phyloP scores from a whole-genome alignment of 208 protist species.

The Naegleria lovaniensis region DNA sequence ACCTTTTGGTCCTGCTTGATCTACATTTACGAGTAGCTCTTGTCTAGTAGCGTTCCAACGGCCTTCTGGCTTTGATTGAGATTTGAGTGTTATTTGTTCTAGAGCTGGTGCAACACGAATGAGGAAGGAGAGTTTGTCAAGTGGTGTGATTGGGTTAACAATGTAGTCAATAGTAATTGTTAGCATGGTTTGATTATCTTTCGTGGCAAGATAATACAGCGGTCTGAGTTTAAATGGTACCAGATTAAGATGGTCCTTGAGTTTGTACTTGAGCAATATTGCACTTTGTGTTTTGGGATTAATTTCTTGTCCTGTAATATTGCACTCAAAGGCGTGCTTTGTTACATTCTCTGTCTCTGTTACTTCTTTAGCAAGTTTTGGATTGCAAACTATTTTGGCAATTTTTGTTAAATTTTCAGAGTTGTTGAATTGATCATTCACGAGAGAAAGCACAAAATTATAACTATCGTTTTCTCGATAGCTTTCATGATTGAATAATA shows the following conservation, averaged over 20 bases:
- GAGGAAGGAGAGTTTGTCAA: not conserved
- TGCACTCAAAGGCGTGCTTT: not conserved
- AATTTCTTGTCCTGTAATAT: conserved; percentile 3
- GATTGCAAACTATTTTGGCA: conserved; percentile 19
- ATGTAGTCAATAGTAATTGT: not conserved
- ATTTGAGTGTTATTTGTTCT: not conserved
- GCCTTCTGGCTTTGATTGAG: conserved; percentile 17
- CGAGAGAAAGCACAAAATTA: not conserved
- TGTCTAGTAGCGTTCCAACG: not conserved
- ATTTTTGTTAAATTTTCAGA: conserved; percentile 9
- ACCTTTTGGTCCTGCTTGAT: not conserved
- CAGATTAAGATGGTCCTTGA: not conserved
- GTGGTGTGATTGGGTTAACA: not conserved
- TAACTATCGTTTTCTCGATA: not conserved
- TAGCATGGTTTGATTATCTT: not conserved
- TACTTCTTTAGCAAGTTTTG: not conserved
- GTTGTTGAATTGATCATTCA: conserved; percentile 12
- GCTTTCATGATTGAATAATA: conserved; percentile 1
- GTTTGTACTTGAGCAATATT: not conserved
- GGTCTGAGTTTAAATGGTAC: not conserved
- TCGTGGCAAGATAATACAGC: not conserved
- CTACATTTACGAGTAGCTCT: not conserved
- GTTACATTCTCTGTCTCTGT: not conserved
- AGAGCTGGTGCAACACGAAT: not conserved
- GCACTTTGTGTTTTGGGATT: not conserved